Conservation (phyloP, 164 flowering plant genomes). For the Echeveria elegans region DNA sequence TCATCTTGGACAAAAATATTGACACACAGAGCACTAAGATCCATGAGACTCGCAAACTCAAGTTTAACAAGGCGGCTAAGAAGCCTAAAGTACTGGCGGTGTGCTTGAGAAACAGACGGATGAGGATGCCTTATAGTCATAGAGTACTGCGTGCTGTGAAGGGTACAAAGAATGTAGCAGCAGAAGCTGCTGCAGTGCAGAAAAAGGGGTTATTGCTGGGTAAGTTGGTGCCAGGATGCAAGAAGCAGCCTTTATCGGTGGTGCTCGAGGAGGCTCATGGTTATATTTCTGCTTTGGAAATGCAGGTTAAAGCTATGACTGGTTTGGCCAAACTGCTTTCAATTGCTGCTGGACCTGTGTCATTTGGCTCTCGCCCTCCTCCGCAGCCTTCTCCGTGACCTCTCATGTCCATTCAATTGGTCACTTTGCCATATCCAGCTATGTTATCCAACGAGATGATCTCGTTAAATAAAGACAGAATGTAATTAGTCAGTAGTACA, state of each 20-base stretch:
- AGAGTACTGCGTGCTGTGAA: slow-evolving; percentile 24
- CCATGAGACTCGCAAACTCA: too few species aligned
- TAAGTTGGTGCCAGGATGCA: slow-evolving; percentile 72
- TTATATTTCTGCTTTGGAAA: slow-evolving; percentile 68
- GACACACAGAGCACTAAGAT: too few species aligned
- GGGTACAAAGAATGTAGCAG: too few species aligned
- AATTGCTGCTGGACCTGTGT: background rate
- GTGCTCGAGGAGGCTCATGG: slow-evolving; percentile 64
- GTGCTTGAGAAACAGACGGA: slow-evolving; percentile 9
- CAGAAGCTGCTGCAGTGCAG: slow-evolving; percentile 31
- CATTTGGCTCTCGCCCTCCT: background rate
- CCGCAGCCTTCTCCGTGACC: too few species aligned
- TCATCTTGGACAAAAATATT: too few species aligned
- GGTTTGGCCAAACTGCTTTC: slow-evolving; percentile 43
- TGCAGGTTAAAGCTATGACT: slow-evolving; percentile 68
- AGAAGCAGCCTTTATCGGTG: slow-evolving; percentile 45
- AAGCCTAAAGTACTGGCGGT: slow-evolving; percentile 16
- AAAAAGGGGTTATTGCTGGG: slow-evolving; percentile 44
- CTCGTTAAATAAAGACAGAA: too few species aligned
- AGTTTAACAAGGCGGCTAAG: slow-evolving; percentile 28
- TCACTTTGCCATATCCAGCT: too few species aligned
- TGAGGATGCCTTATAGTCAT: slow-evolving; percentile 26
- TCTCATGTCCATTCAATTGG: too few species aligned
- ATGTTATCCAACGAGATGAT: too few species aligned
- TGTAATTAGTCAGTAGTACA: too few species aligned